Evolutionary conservation across 2,329 filamentous ascomycete species (phyloP).

Genomic region (Apiospora kogelbergensis): DNA sequence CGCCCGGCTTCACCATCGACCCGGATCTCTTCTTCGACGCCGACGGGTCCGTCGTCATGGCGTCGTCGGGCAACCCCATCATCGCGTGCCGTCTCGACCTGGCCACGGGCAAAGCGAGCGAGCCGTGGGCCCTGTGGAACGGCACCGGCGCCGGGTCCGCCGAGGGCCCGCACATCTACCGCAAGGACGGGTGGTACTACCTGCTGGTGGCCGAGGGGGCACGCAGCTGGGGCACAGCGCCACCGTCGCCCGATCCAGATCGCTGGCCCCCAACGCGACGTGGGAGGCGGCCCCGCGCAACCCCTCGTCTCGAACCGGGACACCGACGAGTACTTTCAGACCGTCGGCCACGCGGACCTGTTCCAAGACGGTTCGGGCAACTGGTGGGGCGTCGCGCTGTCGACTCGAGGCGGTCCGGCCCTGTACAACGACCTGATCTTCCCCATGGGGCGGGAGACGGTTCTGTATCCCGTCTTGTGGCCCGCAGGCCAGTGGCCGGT

Average conservation of each 20-base stretch:
- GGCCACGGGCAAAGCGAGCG: constrained; percentile 12
- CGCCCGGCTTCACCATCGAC: constrained; percentile 25
- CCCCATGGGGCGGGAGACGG: constrained; percentile 53
- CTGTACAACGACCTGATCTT: constrained; percentile 33
- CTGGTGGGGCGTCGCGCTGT: constrained; percentile 48
- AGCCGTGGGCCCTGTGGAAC: constrained; percentile 26
- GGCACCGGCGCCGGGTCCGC: constrained; percentile 32
- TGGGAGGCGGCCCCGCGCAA: constrained; percentile 28
- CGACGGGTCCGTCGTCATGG: constrained; percentile 26
- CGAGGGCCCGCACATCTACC: constrained; percentile 40
- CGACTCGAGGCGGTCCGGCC: constrained; percentile 28
- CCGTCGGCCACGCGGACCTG: constrained; percentile 32
- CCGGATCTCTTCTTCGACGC: constrained; percentile 15
- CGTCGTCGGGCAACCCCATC: constrained; percentile 12
- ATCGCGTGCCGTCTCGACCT: constrained; percentile 11
- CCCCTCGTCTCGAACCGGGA: constrained; percentile 37
- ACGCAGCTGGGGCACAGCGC: constrained; percentile 37
- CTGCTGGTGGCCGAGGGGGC: constrained; percentile 47
- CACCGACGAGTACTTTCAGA: constrained; percentile 30
- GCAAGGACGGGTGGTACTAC: constrained; percentile 41
- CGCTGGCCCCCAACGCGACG: constrained; percentile 32
- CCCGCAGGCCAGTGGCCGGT: constrained; percentile 43
- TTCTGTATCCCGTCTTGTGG: constrained; percentile 42
- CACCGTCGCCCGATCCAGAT: constrained; percentile 31
- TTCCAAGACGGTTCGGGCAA: constrained; percentile 35